Base-by-base conservation (phyloP, 768 basidiomycete species). In the Artomyces pyxidatus region DNA sequence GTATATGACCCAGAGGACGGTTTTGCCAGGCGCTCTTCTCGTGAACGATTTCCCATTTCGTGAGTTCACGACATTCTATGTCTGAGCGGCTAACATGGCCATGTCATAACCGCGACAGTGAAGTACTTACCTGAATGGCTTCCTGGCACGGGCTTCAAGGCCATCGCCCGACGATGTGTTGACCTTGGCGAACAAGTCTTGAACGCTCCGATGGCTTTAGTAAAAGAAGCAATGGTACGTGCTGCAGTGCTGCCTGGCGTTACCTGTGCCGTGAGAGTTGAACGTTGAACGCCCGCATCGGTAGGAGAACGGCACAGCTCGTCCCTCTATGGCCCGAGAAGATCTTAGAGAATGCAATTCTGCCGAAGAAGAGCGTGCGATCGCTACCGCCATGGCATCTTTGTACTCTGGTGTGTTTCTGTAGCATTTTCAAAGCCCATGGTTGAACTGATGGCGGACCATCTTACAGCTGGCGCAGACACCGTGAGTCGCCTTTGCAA, bases 141-240 rank as follows among this genome's bases (percentile, higher is more conserved):
- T 40, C 87, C 87, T 19, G 84, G 84, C 10, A 73, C 78, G 4
- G 73, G 74, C 2, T 90, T 88, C 67, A 76, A 78, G 61, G 63
- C 66, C 17, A 81, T 81, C 50, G 83, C 84, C 0, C 64, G 49
- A 9, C 59, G 52, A 8, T 87, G 85, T 85, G 83, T 77, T 61
- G 71, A 70, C 27, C 75, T 73, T 65, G 75, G 86, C 63, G 72
- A 78, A 42, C 77, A 78, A 52, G 83, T 80, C 45, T 78, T 80
- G n/a, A 76, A 87, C 26, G 65, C 67, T 49, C 83, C 85, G 6
- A 87, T 75, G 48, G 73, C 76, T 35, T 77, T 68, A 40, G 73
- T 80, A 45, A 75, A 78, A 64, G 67, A 69, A 14, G 75, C 71
- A 45, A 72, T 84, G 66, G 85, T 84, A 37, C 14, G 43, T 29